Evolutionary conservation across 331 rosid genomes (phyloP), one percentile per base, ranked within the genome.

Genomic region (Erythrophleum ivorense): DNA sequence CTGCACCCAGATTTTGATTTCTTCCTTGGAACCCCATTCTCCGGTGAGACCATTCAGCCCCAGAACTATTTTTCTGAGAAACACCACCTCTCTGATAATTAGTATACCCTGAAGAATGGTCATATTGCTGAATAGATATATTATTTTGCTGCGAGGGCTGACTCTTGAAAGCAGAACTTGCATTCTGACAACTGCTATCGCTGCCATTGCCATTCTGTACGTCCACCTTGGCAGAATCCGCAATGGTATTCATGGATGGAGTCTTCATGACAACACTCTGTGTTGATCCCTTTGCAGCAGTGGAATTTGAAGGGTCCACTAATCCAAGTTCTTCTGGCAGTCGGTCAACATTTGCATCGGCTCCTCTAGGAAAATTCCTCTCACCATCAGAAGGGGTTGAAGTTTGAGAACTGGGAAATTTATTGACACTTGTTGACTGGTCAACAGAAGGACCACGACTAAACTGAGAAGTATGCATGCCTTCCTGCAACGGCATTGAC

Each of bases 1-100:
- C 97, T 6, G 91, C 83, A 16, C 94, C 97, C 75, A 55, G 0
- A 73, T 92, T 81, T 80, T 88, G 98, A 80, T 85, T 95, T 83
- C 98, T 91, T 87, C 97, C 98, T 45, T 90, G 94, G 89, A 85
- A 90, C 5, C 93, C 90, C 81, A 77, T 83, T 83, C 97, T 89
- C 43, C 98, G 91, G 67, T 89, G 94, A 74, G 92, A 63, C 97
- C 94, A 95, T 16, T 93, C 98, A 0, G 88, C 90, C 33, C 89
- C 97, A 24, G 95, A 90, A 88, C 77, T 81, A 85, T 76, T 90
- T 79, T 91, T 95, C 64, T 87, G 96, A 71, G 96, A 86, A 70
- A 70, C 85, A 63, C 29, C 29, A 24, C 94, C 84, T 83, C 94
- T 92, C 82, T 89, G 92, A 77, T 91, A 91, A 85, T 85, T 82